Conservation (phyloP, 208 protist genomes). For the Trypanosoma melophagium region DNA sequence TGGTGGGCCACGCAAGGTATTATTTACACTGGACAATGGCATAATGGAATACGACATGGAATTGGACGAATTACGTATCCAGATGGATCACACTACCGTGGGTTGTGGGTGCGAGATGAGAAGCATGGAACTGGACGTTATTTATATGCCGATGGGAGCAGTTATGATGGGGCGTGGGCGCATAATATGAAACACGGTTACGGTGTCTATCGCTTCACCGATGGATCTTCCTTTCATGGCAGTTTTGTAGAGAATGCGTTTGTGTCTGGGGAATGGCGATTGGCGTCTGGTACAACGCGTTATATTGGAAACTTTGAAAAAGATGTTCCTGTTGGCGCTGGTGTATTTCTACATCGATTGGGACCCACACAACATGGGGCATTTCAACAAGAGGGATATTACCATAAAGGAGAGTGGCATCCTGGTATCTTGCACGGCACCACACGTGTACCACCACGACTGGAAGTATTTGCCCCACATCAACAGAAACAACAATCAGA, state of each 20-base stretch:
- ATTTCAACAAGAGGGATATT: slow-evolving; percentile 83
- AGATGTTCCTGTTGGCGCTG: slow-evolving; percentile 68
- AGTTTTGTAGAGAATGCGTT: slow-evolving; percentile 80
- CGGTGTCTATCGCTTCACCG: slow-evolving; percentile 71
- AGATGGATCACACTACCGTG: slow-evolving; percentile 81
- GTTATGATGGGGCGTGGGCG: slow-evolving; percentile 79
- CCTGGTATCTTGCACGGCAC: slow-evolving; percentile 64
- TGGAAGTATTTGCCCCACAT: slow-evolving; percentile 56
- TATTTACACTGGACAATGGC: slow-evolving; percentile 77
- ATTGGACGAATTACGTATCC: slow-evolving; percentile 85
- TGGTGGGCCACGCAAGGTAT: slow-evolving; percentile 62
- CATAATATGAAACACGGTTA: slow-evolving; percentile 75
- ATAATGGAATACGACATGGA: slow-evolving; percentile 67
- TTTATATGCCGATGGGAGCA: slow-evolving; percentile 82
- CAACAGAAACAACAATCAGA: slow-evolving; percentile 15
- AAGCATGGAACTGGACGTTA: slow-evolving; percentile 78
- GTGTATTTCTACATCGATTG: slow-evolving; percentile 82
- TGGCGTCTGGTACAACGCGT: slow-evolving; percentile 66
- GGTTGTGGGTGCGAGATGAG: slow-evolving; percentile 62
- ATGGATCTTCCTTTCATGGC: slow-evolving; percentile 70
- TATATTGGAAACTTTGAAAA: slow-evolving; percentile 85
- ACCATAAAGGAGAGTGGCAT: slow-evolving; percentile 62
- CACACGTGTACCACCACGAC: slow-evolving; percentile 50
- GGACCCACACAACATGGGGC: slow-evolving; percentile 45
- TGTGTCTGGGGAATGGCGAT: slow-evolving; percentile 77